A percentile compares a stretch with the other conserved stretches of the same genome.
Evolutionary conservation across 2,329 filamentous ascomycete species (phyloP).

Genomic region (Corinectria fuckeliana): DNA sequence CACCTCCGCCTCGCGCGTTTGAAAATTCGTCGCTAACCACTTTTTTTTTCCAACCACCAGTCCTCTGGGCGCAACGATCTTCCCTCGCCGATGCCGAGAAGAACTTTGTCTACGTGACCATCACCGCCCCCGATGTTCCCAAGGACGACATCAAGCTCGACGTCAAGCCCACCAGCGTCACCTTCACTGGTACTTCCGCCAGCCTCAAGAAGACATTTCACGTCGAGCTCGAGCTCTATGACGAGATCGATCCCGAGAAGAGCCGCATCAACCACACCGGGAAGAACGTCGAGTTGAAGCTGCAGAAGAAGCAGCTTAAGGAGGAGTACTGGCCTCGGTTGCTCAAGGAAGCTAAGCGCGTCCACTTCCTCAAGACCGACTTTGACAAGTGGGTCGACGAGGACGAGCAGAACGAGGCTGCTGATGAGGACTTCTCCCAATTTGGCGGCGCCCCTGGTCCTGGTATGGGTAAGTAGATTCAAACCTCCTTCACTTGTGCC

Average conservation of each 20-base stretch:
- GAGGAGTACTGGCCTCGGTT: slow-evolving; percentile 95
- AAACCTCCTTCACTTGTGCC: background rate
- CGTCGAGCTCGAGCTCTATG: slow-evolving; percentile 86
- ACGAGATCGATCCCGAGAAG: slow-evolving; percentile 84
- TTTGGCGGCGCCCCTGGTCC: slow-evolving; percentile 52
- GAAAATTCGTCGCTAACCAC: slow-evolving; percentile 17
- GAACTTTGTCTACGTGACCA: slow-evolving; percentile 95
- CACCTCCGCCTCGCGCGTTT: background rate
- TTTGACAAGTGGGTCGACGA: slow-evolving; percentile 99
- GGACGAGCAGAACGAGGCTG: slow-evolving; percentile 93
- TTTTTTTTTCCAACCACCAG: slow-evolving; percentile 53
- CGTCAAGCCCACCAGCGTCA: slow-evolving; percentile 76
- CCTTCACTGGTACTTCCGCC: slow-evolving; percentile 82
- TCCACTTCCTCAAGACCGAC: slow-evolving; percentile 97
- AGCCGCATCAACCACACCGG: slow-evolving; percentile 88
- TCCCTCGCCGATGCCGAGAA: slow-evolving; percentile 78
- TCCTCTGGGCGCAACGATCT: slow-evolving; percentile 98
- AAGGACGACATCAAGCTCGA: slow-evolving; percentile 80
- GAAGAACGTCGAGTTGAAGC: slow-evolving; percentile 87
- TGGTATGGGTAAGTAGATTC: slow-evolving; percentile 64
- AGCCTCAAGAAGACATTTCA: slow-evolving; percentile 88
- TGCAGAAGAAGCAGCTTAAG: slow-evolving; percentile 96
- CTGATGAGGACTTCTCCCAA: slow-evolving; percentile 79
- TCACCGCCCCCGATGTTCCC: slow-evolving; percentile 85
- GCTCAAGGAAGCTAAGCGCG: slow-evolving; percentile 86